These are phyloP conservation scores for Fusarium nurragi DNA, from an alignment of 2,329 filamentous ascomycete genomes.

Conservation along the genomic window DNA sequence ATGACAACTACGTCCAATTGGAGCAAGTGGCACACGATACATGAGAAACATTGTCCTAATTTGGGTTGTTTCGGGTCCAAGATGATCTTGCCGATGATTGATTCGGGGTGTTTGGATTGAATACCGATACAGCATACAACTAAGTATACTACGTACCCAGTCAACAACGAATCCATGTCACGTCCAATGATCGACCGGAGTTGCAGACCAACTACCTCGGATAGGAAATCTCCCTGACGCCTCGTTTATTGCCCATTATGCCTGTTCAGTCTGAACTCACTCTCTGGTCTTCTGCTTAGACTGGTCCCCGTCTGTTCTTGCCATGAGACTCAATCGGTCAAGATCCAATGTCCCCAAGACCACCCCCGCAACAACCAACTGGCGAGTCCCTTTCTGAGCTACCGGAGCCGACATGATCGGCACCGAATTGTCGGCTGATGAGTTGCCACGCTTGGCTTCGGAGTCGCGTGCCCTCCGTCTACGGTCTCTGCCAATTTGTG, in stretches of 20 bases:
- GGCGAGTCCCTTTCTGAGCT: constrained; percentile 35
- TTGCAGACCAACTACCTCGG: constrained; percentile 32
- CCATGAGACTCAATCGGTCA: constrained; percentile 46
- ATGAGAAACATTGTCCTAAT: constrained; percentile 25
- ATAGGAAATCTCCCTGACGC: constrained; percentile 21
- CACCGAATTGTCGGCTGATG: constrained; percentile 34
- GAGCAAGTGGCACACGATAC: constrained; percentile 6
- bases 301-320: constrained; percentile 30
- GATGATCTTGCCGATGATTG: constrained; percentile 18
- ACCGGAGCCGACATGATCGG: constrained; percentile 32
- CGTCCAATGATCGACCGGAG: constrained; percentile 31
- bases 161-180: constrained; percentile 5
- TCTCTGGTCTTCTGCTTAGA: not conserved
- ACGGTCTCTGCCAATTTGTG: constrained; percentile 44
- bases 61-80: constrained; percentile 18
- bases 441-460: constrained; percentile 38
- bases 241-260: not conserved
- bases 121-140: constrained; percentile 27
- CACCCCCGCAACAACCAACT: constrained; percentile 43
- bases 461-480: constrained; percentile 47
- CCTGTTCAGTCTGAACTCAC: not conserved
- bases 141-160: constrained; percentile 18
- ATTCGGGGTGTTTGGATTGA: constrained; percentile 20
- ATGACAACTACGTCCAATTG: constrained; percentile 11
- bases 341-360: constrained; percentile 46